Conservation (phyloP, 2,329 filamentous ascomycete species). For the Berkeleyomyces basicola region DNA sequence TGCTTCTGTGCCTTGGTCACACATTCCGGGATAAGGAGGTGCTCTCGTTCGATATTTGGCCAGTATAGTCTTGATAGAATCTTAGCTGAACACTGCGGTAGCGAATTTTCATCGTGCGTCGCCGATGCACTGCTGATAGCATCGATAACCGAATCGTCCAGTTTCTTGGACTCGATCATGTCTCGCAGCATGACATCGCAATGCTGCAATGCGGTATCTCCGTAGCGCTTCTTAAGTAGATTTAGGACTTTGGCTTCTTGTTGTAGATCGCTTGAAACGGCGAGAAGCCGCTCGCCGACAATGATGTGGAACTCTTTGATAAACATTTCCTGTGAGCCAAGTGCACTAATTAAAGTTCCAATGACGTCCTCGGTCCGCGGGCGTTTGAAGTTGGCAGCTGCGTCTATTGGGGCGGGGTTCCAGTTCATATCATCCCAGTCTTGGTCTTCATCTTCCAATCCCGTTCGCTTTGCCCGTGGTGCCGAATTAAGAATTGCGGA, state of each 20-base stretch:
- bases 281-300: constrained; percentile 65
- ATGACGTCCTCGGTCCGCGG: constrained; percentile 83
- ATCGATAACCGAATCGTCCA: constrained; percentile 34
- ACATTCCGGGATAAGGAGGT: constrained; percentile 44
- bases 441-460: constrained; percentile 49
- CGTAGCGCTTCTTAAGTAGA: constrained; percentile 75
- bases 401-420: constrained; percentile 85
- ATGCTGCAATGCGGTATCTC: constrained; percentile 69
- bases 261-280: constrained; percentile 50
- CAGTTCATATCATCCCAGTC: constrained; percentile 90
- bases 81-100: constrained; percentile 48
- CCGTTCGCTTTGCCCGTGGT: constrained; percentile 34
- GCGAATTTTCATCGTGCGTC: not conserved
- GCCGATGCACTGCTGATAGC: not conserved
- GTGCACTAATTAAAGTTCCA: constrained; percentile 71
- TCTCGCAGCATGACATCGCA: constrained; percentile 97
- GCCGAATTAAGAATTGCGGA: constrained; percentile 48
- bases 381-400: constrained; percentile 78
- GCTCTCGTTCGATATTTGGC: constrained; percentile 56
- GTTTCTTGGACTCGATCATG: constrained; percentile 62
- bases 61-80: constrained; percentile 89
- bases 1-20: constrained; percentile 45
- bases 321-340: constrained; percentile 80
- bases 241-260: constrained; percentile 72
- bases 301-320: constrained; percentile 87